Conservation (phyloP, 208 protist species). For the Leishmania braziliensis region DNA sequence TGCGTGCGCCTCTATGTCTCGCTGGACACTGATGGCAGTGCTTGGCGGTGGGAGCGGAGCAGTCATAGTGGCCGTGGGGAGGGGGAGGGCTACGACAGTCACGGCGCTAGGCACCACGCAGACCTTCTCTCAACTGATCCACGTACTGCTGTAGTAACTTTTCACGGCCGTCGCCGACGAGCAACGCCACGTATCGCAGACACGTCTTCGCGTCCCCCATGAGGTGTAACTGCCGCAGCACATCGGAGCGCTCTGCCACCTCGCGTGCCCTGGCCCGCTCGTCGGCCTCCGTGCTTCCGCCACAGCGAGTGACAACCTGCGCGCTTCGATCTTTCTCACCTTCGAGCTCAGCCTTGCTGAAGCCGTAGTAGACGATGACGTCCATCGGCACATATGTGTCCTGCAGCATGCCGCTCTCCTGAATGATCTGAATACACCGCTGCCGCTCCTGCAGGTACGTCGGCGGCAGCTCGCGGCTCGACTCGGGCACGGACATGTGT, state of each 20-base stretch:
- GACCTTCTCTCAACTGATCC: constrained; percentile 55
- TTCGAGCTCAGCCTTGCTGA: constrained; percentile 57
- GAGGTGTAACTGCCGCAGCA: constrained; percentile 61
- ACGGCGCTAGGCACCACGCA: constrained; percentile 15
- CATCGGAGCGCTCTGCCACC: constrained; percentile 44
- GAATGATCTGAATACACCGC: constrained; percentile 61
- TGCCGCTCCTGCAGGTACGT: constrained; percentile 63
- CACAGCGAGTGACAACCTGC: constrained; percentile 11
- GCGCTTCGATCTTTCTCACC: constrained; percentile 23
- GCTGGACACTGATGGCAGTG: neutral
- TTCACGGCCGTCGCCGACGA: constrained; percentile 63
- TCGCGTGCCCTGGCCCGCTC: constrained; percentile 14
- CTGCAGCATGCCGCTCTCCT: constrained; percentile 69
- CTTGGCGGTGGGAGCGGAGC: neutral
- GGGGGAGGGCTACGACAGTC: neutral
- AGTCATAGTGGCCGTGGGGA: neutral
- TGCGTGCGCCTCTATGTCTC: neutral
- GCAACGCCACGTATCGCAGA: constrained; percentile 65
- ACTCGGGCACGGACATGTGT: constrained; percentile 23
- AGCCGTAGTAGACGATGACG: constrained; percentile 64
- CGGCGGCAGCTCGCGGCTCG: constrained; percentile 38
- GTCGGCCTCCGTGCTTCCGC: constrained; percentile 2
- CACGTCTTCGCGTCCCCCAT: constrained; percentile 83
- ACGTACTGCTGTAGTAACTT: constrained; percentile 69
- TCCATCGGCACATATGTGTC: constrained; percentile 74